A percentile compares a stretch with the other conserved stretches of the same genome.
These are phyloP conservation scores for Triangularia setosa DNA, from an alignment of 2,329 filamentous ascomycete species.

Conservation along the genomic window DNA sequence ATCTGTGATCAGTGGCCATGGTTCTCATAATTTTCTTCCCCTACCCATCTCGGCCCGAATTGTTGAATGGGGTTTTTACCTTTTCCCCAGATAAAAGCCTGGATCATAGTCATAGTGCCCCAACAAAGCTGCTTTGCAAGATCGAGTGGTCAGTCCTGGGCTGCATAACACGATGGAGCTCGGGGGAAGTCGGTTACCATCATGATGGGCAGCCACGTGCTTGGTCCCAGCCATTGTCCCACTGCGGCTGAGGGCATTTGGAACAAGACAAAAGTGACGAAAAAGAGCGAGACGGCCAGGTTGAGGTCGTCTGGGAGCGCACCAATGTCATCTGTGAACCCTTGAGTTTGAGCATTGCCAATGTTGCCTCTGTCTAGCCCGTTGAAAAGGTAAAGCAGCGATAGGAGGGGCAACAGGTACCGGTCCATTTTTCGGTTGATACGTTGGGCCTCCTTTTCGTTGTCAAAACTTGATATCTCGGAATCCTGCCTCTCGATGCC, in stretches of 20 bases:
- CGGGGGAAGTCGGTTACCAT: conserved; percentile 41
- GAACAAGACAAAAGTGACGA: conserved; percentile 54
- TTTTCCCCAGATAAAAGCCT: conserved; percentile 30
- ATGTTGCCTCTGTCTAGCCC: conserved; percentile 40
- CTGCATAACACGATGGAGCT: conserved; percentile 11
- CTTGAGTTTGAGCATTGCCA: conserved; percentile 39
- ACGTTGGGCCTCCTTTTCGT: conserved; percentile 8
- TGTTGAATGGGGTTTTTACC: conserved; percentile 8
- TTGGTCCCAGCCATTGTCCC: conserved; percentile 41
- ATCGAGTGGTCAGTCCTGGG: conserved; percentile 16
- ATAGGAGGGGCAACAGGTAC: conserved; percentile 36
- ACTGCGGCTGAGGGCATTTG: conserved; percentile 50
- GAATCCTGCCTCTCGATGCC: neutral
- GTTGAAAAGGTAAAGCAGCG: conserved; percentile 40
- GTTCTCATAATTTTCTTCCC: no score
- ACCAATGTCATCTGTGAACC: conserved; percentile 53
- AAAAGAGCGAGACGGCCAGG: conserved; percentile 53
- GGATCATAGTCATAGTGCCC: conserved; percentile 29
- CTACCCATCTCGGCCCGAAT: no score
- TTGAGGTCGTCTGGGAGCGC: conserved; percentile 50
- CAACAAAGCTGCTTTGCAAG: conserved; percentile 25
- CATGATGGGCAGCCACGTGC: conserved; percentile 52
- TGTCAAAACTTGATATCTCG: neutral
- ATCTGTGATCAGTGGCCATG: neutral
- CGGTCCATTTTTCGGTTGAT: conserved; percentile 37